phyloP scores from a whole-genome alignment of 495 filamentous ascomycete species.

The Opeltia flavorubescens region DNA sequence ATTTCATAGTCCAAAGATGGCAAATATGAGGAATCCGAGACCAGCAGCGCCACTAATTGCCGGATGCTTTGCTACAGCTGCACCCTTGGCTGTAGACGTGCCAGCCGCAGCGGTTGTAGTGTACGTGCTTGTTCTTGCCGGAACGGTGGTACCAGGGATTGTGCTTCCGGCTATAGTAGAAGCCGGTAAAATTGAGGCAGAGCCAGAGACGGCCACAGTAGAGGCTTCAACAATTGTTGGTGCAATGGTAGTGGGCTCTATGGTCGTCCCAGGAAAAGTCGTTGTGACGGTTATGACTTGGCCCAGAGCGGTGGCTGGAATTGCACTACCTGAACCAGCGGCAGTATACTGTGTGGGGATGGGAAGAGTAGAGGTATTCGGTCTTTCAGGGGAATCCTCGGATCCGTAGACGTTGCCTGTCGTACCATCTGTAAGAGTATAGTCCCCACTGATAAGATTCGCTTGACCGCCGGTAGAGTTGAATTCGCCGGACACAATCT shows the following conservation, averaged over 20 bases:
- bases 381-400: conserved; percentile 16
- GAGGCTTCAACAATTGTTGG: conserved; percentile 1
- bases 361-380: conserved; percentile 23
- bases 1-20: neutral
- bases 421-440: conserved; percentile 19
- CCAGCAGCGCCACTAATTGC: neutral
- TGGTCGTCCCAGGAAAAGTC: conserved; percentile 9
- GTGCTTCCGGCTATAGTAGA: conserved; percentile 8
- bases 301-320: conserved; percentile 22
- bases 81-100: conserved; percentile 8
- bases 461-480: conserved; percentile 17
- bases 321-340: conserved; percentile 21
- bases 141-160: conserved; percentile 7
- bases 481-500: conserved; percentile 22
- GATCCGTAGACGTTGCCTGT: conserved; percentile 25
- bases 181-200: neutral
- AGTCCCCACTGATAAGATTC: conserved; percentile 25
- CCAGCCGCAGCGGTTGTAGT: conserved; percentile 6
- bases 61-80: neutral
- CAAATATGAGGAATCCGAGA: neutral
- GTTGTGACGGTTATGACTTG: conserved; percentile 11
- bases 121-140: conserved; percentile 6
- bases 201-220: neutral
- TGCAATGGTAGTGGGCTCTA: conserved; percentile 6
- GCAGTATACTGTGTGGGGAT: conserved; percentile 26